Conservation (phyloP, 768 basidiomycete species). For the Vishniacozyma victoriae region DNA sequence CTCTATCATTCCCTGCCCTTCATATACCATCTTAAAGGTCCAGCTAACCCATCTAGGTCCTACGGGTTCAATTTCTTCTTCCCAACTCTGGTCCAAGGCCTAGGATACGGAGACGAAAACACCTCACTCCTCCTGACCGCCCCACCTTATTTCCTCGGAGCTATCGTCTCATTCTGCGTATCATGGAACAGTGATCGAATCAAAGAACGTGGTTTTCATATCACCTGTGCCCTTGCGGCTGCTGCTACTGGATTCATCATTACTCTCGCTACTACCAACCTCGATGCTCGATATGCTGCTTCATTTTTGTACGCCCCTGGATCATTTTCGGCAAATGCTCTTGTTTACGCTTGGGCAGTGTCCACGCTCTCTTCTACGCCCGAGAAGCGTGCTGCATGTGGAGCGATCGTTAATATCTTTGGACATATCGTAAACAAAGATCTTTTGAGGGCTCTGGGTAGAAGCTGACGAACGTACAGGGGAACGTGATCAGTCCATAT, state of each 20-base stretch:
- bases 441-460: too few species aligned
- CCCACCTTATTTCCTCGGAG: constrained; percentile 42
- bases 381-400: too few species aligned
- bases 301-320: too few species aligned
- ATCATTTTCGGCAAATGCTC: too few species aligned
- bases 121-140: constrained; percentile 38
- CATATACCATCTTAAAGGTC: not conserved
- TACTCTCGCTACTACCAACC: constrained; percentile 36
- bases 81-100: constrained; percentile 29
- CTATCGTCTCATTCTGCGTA: constrained; percentile 36
- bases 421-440: too few species aligned
- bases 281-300: constrained; percentile 40
- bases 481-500: too few species aligned
- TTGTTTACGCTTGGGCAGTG: too few species aligned
- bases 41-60: not conserved
- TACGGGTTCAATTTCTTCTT: constrained; percentile 41
- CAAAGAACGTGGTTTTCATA: constrained; percentile 31
- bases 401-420: too few species aligned
- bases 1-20: too few species aligned
- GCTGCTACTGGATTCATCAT: constrained; percentile 39
- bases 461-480: too few species aligned
- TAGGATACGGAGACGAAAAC: constrained; percentile 31
- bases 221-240: constrained; percentile 1
- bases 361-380: too few species aligned
- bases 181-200: constrained; percentile 38